Evolutionary conservation across 2,329 filamentous ascomycete genomes (phyloP).

Genomic region (Calonectria fujianensis): DNA sequence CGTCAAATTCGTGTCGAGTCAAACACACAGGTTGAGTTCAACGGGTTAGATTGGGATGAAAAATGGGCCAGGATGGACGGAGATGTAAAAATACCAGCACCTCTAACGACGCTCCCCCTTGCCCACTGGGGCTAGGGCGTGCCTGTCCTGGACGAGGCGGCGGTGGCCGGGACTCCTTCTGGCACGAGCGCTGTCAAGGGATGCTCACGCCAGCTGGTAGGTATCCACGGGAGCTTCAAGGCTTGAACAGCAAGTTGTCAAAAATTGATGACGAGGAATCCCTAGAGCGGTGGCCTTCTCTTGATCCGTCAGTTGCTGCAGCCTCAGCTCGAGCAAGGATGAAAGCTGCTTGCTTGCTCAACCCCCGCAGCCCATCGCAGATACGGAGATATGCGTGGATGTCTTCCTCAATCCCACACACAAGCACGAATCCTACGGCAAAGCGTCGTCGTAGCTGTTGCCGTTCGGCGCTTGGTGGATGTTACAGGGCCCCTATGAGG

Average conservation of each 20-base stretch:
- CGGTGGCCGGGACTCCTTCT: slow-evolving; percentile 35
- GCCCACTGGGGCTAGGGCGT: slow-evolving; percentile 25
- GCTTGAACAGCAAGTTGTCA: slow-evolving; percentile 15
- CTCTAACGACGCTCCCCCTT: slow-evolving; percentile 15
- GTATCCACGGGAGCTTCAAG: slow-evolving; percentile 33
- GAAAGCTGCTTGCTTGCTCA: slow-evolving; percentile 5
- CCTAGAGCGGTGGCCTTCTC: background rate
- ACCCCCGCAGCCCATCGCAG: slow-evolving; percentile 14
- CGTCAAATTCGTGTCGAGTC: background rate
- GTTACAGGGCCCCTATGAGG: slow-evolving; percentile 16
- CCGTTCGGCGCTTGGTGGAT: background rate
- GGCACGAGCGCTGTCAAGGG: slow-evolving; percentile 36
- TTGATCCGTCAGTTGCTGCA: slow-evolving; percentile 12
- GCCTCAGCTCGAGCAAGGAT: slow-evolving; percentile 22
- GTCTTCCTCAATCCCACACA: slow-evolving; percentile 1
- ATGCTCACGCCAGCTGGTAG: slow-evolving; percentile 25
- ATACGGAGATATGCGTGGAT: background rate
- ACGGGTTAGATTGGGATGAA: slow-evolving; percentile 7
- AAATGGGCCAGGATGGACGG: slow-evolving; percentile 21
- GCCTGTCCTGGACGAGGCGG: slow-evolving; percentile 24
- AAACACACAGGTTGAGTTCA: background rate
- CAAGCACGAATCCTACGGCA: slow-evolving; percentile 2
- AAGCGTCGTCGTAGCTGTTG: slow-evolving; percentile 7
- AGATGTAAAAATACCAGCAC: slow-evolving; percentile 20
- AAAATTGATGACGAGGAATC: background rate